Percentiles rank a stretch among this genome's conserved stretches.
These are phyloP conservation scores for Citrus glauca DNA, from an alignment of 345 rosid genomes.

Conservation along the genomic window DNA sequence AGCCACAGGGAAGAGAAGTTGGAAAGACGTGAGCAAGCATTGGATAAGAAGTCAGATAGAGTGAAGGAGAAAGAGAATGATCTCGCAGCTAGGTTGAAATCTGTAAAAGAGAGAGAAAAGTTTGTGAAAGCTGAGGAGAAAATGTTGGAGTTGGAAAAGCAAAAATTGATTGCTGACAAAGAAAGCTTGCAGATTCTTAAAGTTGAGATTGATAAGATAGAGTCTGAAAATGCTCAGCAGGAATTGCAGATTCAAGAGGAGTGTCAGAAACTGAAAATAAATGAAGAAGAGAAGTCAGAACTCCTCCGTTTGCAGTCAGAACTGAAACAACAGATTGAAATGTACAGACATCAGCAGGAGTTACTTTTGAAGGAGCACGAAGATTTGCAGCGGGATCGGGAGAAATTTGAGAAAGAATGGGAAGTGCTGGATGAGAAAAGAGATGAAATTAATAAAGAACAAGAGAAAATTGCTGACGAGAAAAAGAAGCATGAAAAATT, in stretches of 20 bases:
- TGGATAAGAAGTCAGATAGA: constrained; percentile 49
- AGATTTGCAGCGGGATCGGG: constrained; percentile 65
- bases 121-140: constrained; percentile 55
- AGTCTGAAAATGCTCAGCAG: constrained; percentile 53
- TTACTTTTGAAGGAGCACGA: constrained; percentile 56
- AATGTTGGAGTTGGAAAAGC: constrained; percentile 50
- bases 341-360: constrained; percentile 48
- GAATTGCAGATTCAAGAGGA: constrained; percentile 53
- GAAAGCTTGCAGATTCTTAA: constrained; percentile 47
- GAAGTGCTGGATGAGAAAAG: constrained; percentile 70
- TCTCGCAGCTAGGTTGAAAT: constrained; percentile 51
- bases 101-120: constrained; percentile 56
- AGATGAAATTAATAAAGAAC: constrained; percentile 38
- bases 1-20: constrained; percentile 52
- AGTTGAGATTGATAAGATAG: constrained; percentile 63
- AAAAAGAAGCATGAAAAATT: constrained; percentile 41
- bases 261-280: constrained; percentile 48
- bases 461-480: constrained; percentile 41
- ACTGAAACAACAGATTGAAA: constrained; percentile 60
- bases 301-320: constrained; percentile 56
- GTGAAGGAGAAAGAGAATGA: constrained; percentile 74
- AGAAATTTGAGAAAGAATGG: constrained; percentile 80
- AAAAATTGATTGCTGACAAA: constrained; percentile 45
- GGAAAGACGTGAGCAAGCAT: constrained; percentile 49
- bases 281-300: constrained; percentile 64